Base-by-base conservation (phyloP, 2,329 filamentous ascomycete species). In the Amesomyces nigricolor region DNA sequence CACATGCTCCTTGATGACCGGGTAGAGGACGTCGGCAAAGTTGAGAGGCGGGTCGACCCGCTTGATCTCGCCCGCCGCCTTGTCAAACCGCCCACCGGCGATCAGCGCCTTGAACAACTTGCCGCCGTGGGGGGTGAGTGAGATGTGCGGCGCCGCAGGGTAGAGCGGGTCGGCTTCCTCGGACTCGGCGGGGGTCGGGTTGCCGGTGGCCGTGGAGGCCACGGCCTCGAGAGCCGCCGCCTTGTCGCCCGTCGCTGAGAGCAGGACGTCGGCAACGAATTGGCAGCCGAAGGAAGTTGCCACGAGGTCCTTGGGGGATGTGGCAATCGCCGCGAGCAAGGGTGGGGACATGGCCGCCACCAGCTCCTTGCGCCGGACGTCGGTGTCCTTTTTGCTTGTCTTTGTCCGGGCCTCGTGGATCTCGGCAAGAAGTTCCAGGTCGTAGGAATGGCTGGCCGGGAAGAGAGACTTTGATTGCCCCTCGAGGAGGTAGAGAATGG, bases 301-400 rank as follows among this genome's bases (percentile, higher is more conserved):
- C 2, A 88, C 80, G 17, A 99, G 78, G 38, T 86, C 81, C 2
- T 77, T 73, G 1, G 91, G 82, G 22, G 85, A 81, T 1, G 82
- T 76, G 1, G 82, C 79, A 57, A 97, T 86, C 39, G 89, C 82
- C 43, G 84, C 80, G 30, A 99, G 78, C 2, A 97, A 75, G 30
- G 85, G 80, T 2, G 88, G 84, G 1, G 90, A 91, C 29, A 95
- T 74, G 10, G 84, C 79, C 57, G 84, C 82, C 19, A 89, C 76
- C 42, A 99, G 76, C 69, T 96, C 94, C 63, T 82, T 78, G 56
- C 88, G 83, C 57, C 94, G 83, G 19, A 80, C 72, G 52, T 87
- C 85, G 0, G 89, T 78, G 55, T 96, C 90, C 73, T 99, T 99
- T 75, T 97, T 99, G 61, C 89, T 95, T 2, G 91, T 97, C 13